A percentile compares a stretch with the other conserved stretches of the same genome.
Evolutionary conservation across 2,329 filamentous ascomycete species (phyloP).

Genomic region (Talaromyces albobiverticillius): DNA sequence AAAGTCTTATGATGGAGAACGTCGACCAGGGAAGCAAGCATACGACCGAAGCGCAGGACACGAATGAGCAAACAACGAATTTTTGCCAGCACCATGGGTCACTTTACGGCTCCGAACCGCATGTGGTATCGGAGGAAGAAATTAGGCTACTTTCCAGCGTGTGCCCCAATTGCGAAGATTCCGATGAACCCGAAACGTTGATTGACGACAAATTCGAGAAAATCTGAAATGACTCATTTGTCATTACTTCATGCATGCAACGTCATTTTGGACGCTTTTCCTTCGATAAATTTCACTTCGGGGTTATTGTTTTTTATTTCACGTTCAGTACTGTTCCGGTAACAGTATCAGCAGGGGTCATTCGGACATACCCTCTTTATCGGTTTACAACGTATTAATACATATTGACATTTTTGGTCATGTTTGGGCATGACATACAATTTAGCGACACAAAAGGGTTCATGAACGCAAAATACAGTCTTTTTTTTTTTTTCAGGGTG

Average conservation of each 20-base stretch:
- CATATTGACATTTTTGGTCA: neutral
- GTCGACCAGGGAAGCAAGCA: constrained; percentile 38
- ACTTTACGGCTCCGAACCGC: neutral
- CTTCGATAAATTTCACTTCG: neutral
- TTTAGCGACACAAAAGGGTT: neutral
- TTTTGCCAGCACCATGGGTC: neutral
- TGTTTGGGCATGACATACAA: neutral
- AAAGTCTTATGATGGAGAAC: constrained; percentile 75
- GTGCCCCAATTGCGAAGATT: neutral
- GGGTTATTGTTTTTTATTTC: neutral
- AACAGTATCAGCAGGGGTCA: constrained; percentile 3
- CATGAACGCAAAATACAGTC: neutral
- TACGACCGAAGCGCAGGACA: constrained; percentile 38
- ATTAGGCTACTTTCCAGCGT: constrained; percentile 7
- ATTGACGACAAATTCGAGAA: constrained; percentile 7
- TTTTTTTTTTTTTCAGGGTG: neutral
- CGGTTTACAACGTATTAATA: constrained; percentile 11
- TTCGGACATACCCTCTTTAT: neutral
- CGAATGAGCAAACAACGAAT: constrained; percentile 26
- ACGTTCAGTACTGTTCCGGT: constrained; percentile 8
- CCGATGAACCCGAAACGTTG: neutral
- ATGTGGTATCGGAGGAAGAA: constrained; percentile 5
- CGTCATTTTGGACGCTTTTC: neutral
- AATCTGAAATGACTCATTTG: neutral
- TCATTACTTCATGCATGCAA: neutral